Evolutionary conservation across 2,329 filamentous ascomycete species (phyloP), one percentile per base, ranked within the genome.

Genomic region (Trichoderma oligosporum): DNA sequence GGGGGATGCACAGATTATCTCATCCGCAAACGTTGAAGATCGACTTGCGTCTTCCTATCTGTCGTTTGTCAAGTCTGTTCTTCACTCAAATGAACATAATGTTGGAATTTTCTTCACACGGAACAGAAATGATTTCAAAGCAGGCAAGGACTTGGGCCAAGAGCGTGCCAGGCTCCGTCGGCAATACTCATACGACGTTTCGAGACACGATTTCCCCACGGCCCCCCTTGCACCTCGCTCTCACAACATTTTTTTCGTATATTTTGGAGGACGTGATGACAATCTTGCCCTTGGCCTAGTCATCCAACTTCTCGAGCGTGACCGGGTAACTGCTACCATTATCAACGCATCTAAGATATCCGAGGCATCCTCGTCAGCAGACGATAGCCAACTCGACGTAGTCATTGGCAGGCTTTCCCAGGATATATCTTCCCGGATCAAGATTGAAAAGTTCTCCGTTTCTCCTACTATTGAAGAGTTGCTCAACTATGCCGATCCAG

Each of bases 171-270:
- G 63, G 31, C 69, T 86, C 9, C 71, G 70, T 49, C 78, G 84
- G 58, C 74, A 77, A 5, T 67, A 85, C 46, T 89, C 86, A 33
- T 71, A 88, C 46, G 78, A 80, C 60, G 84, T 82, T 62, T 56
- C 72, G 60, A 73, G 79, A 29, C 74, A 77, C n/a, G 83, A 87
- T 53, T 73, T 82, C 9, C 74, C 80, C 0, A 73, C 81, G 18
- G 75, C 80, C 1, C 83, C 87, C 0, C 78, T 85, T 4, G 76
- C 78, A 5, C 83, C 89, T 65, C 86, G 85, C 60, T 85, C 83
- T 33, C 91, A 96, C 68, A 91, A 93, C 68, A 81, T 97, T 62
- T 92, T 96, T 69, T 78, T 96, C 54, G 88, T 92, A 0, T 97
- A 91, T 73, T 86, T 96, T 59, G 92, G 93, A 16, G 89, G 89